Evolutionary conservation across 2,329 filamentous ascomycete species (phyloP).

Genomic region (Arthroderma sp.): DNA sequence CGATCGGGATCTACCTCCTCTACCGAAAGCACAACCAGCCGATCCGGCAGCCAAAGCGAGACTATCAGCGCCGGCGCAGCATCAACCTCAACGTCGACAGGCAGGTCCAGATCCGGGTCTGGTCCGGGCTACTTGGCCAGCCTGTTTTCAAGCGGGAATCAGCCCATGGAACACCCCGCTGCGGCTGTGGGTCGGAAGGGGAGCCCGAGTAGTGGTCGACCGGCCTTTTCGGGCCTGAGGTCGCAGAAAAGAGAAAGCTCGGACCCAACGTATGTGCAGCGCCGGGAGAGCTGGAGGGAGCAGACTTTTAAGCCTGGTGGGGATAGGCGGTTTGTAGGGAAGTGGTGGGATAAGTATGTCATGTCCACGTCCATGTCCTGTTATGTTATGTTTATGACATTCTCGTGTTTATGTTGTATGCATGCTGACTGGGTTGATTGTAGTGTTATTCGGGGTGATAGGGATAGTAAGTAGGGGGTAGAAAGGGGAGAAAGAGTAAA

Average conservation of each 20-base stretch:
- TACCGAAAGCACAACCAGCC: too few relatives aligned
- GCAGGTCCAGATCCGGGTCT: not conserved
- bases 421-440: constrained; percentile 3
- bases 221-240: constrained; percentile 24
- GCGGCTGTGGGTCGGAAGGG: not conserved
- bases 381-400: not conserved
- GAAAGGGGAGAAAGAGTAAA: not conserved
- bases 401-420: not conserved
- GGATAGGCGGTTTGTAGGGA: constrained; percentile 23
- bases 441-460: too few relatives aligned
- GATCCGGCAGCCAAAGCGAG: not conserved
- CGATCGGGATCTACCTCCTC: too few relatives aligned
- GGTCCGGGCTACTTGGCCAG: not conserved
- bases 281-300: constrained; percentile 34
- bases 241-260: constrained; percentile 31
- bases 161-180: not conserved
- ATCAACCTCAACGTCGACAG: not conserved
- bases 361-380: constrained; percentile 7
- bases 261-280: constrained; percentile 22
- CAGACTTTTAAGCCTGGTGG: constrained; percentile 18
- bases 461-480: too few relatives aligned
- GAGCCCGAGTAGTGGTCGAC: constrained; percentile 2
- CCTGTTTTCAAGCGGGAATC: not conserved
- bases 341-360: constrained; percentile 27
- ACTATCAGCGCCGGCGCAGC: not conserved